Base-by-base conservation (phyloP, 345 rosid species). In the Lepidium sativum region DNA sequence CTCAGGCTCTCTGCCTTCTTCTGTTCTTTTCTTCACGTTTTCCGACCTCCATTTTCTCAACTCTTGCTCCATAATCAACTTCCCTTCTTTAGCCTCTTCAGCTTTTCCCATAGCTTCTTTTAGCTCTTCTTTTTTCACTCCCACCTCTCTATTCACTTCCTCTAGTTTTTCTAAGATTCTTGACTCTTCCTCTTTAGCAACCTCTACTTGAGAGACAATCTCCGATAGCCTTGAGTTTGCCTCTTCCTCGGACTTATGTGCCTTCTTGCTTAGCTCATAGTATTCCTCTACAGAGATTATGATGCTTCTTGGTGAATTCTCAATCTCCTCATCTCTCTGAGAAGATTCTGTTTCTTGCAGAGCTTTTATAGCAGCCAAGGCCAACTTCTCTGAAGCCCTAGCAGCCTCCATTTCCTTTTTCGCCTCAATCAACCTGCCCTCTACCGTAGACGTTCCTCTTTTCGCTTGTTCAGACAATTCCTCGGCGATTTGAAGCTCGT, bases 31-130 rank as follows among this genome's bases (percentile, higher is more conserved):
- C 66, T 79, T 88, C 79, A 81, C 96, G 2, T 87, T 83, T 66
- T 89, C 99, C 5, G 89, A 82, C 51, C 97, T 86, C 97, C 97
- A 90, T 67, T 77, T 86, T 77, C 99, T 80, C 72, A 90, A 49
- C 78, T 94, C 95, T 34, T 94, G 96, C 76, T 94, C 99, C 65
- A 83, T 74, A n/a, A 76, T 81, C 79, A 90, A 61, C 76, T 90
- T 94, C 57, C 86, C 86, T 63, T 85, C 89, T 81, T 86, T 81
- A 44, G 99, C 96, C 75, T 75, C 73, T 70, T 94, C 96, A 7
- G 96, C 99, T 75, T 81, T 86, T 18, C 75, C 88, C 85, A 78
- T 42, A 1, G 99, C 99, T 29, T 41, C 47, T 79, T 72, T 80
- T 17, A 92, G 77, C 12, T 83, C 86, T 75, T 81, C 82, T 78